Evolutionary conservation across 441 rosid species (phyloP).

Genomic region (Corymbia calophylla): DNA sequence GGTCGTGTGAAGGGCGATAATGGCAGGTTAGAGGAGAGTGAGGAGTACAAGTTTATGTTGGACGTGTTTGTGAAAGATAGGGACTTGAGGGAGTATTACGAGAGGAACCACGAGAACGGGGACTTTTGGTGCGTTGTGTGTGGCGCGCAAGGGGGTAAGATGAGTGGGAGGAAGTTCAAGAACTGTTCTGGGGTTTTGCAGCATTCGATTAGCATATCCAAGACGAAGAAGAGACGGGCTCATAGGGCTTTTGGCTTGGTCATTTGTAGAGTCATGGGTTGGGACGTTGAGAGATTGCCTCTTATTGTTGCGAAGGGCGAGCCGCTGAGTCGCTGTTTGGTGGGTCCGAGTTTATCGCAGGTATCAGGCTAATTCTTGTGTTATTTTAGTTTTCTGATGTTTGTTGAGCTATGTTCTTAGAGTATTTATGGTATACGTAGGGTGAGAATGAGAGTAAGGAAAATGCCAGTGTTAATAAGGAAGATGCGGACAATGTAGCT

Average conservation of each 20-base stretch:
- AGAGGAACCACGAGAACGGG: conserved; percentile 39
- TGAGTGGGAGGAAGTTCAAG: conserved; percentile 33
- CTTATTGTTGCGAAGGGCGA: conserved; percentile 28
- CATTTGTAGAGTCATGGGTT: conserved; percentile 74
- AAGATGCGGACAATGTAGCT: not conserved
- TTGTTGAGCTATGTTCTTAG: not conserved
- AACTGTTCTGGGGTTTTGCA: conserved; percentile 55
- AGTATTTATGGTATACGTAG: not conserved
- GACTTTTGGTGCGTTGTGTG: conserved; percentile 72
- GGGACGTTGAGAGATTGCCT: conserved; percentile 58
- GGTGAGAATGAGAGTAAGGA: not conserved
- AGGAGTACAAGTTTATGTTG: conserved; percentile 37
- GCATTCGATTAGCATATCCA: conserved; percentile 43
- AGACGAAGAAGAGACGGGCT: conserved; percentile 38
- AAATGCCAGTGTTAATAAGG: conserved; percentile 1
- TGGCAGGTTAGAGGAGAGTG: conserved; percentile 12
- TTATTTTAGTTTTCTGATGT: not conserved
- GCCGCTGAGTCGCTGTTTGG: conserved; percentile 27
- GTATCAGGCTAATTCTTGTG: not conserved
- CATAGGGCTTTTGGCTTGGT: conserved; percentile 66
- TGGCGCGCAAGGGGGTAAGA: conserved; percentile 39
- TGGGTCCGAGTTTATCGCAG: not conserved
- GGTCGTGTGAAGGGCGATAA: conserved; percentile 4
- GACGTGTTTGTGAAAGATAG: conserved; percentile 34
- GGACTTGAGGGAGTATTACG: conserved; percentile 54